Conservation (phyloP, 306 rosid species). For the Hippophae gyantsensis region DNA sequence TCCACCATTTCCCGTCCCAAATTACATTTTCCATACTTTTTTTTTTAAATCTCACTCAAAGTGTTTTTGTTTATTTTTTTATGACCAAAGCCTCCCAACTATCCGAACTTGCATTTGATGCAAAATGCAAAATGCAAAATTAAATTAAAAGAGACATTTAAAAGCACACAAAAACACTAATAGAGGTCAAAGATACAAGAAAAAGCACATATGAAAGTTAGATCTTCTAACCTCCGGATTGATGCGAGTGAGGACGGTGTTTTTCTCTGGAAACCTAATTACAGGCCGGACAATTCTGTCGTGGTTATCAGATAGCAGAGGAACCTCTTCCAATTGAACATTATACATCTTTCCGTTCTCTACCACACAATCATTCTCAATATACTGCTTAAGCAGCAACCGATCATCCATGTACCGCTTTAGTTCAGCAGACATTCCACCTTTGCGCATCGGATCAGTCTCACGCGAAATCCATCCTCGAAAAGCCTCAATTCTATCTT, state of each 20-base stretch:
- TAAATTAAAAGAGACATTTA: background rate
- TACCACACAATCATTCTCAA: conserved; percentile 48
- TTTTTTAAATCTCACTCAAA: too few relatives aligned
- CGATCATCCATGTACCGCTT: conserved; percentile 81
- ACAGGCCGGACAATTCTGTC: conserved; percentile 70
- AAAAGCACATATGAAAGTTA: background rate
- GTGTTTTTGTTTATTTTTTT: too few relatives aligned
- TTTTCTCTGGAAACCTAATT: conserved; percentile 67
- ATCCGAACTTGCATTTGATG: too few relatives aligned
- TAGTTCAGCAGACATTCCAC: conserved; percentile 78
- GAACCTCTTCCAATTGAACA: conserved; percentile 82
- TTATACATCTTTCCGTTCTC: conserved; percentile 61
- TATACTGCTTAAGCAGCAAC: conserved; percentile 60
- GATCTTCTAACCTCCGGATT: conserved; percentile 71
- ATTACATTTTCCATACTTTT: too few relatives aligned
- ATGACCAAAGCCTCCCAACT: too few relatives aligned
- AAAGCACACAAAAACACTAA: conserved; percentile 1
- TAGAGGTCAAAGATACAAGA: background rate
- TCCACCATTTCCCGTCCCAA: too few relatives aligned
- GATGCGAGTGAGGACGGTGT: conserved; percentile 87
- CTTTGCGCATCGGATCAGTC: conserved; percentile 44
- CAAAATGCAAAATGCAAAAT: too few relatives aligned
- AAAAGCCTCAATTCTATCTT: conserved; percentile 76
- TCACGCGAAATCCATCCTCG: conserved; percentile 67
- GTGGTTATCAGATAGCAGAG: conserved; percentile 33